Evolutionary conservation across 2,329 filamentous ascomycete genomes (phyloP).

Genomic region (Botrytis fabae): DNA sequence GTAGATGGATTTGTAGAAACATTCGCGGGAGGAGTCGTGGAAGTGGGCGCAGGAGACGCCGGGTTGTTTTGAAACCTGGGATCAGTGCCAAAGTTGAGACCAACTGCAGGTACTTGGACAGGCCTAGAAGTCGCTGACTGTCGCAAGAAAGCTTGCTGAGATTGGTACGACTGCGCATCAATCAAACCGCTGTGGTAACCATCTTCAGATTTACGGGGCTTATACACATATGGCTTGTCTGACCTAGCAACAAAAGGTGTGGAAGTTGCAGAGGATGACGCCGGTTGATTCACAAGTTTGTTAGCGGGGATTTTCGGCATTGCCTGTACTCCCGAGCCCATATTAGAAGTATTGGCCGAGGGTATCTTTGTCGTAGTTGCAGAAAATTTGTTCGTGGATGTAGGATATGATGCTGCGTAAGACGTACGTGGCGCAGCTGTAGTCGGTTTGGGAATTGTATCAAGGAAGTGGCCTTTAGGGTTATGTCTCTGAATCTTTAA

Average conservation of each 20-base stretch:
- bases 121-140: conserved; percentile 29
- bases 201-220: conserved; percentile 43
- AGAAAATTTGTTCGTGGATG: conserved; percentile 31
- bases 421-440: conserved; percentile 45
- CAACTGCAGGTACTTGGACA: conserved; percentile 26
- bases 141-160: conserved; percentile 41
- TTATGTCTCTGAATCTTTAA: conserved; percentile 60
- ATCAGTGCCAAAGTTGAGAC: conserved; percentile 39
- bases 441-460: conserved; percentile 60
- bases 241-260: conserved; percentile 36
- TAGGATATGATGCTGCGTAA: conserved; percentile 39
- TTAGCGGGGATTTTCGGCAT: neutral
- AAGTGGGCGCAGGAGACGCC: conserved; percentile 10
- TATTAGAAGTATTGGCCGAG: conserved; percentile 8
- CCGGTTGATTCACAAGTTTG: conserved; percentile 32
- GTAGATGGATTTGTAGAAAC: conserved; percentile 16
- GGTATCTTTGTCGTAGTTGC: conserved; percentile 39
- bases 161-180: conserved; percentile 40
- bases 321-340: neutral
- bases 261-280: conserved; percentile 31
- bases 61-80: conserved; percentile 31
- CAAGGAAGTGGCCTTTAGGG: conserved; percentile 69
- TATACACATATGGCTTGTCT: conserved; percentile 56
- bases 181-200: conserved; percentile 34
- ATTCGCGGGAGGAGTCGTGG: neutral